Evolutionary conservation across 768 basidiomycete genomes (phyloP).

Genomic region (Coprinopsis strossmayeri): DNA sequence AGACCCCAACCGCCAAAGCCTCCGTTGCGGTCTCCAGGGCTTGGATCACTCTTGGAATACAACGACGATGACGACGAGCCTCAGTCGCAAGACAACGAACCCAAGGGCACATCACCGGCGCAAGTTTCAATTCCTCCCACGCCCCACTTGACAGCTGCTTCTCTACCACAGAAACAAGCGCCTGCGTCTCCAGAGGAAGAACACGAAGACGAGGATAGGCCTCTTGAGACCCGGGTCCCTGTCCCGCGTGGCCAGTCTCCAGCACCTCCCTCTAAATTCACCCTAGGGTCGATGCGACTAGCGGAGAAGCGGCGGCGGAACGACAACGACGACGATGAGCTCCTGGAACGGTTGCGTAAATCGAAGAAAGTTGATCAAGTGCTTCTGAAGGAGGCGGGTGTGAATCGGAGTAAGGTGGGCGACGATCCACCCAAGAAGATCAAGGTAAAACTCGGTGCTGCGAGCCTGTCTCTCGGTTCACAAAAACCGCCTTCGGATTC

Average conservation of each 20-base stretch:
- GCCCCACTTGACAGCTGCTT: conserved; percentile 18
- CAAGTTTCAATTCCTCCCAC: conserved; percentile 11
- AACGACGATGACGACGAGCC: conserved; percentile 53
- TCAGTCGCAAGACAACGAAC: background rate
- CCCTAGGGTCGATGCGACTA: conserved; percentile 37
- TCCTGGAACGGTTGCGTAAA: conserved; percentile 58
- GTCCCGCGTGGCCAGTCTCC: conserved; percentile 34
- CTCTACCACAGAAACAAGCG: conserved; percentile 31
- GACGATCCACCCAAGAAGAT: conserved; percentile 36
- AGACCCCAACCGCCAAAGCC: conserved; percentile 17
- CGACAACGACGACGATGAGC: conserved; percentile 67
- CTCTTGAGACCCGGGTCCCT: conserved; percentile 27
- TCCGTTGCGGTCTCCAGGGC: conserved; percentile 41
- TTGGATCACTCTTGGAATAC: conserved; percentile 70
- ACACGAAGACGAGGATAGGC: conserved; percentile 50
- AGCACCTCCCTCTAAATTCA: conserved; percentile 16
- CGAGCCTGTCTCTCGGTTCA: background rate
- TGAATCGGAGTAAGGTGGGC: conserved; percentile 15
- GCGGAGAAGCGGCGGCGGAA: conserved; percentile 71
- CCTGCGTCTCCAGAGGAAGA: conserved; percentile 32
- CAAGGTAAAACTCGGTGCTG: conserved; percentile 58
- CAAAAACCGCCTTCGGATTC: conserved; percentile 5
- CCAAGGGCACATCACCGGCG: background rate
- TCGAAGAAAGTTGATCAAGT: conserved; percentile 30
- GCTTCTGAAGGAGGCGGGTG: conserved; percentile 1